Evolutionary conservation across 2,329 filamentous ascomycete species (phyloP).

Genomic region (Colletotrichum kahawae): DNA sequence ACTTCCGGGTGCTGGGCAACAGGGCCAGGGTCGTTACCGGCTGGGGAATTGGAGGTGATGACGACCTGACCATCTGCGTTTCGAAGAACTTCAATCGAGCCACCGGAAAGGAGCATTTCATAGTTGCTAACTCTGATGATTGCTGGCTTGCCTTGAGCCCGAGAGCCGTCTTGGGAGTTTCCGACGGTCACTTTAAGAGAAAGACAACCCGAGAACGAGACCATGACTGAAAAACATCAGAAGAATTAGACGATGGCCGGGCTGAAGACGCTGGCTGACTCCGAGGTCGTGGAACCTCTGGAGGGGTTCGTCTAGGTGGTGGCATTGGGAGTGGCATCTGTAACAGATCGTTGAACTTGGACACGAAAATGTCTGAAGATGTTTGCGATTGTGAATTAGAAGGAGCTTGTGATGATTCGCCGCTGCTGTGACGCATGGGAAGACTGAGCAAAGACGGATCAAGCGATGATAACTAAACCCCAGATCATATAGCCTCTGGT

Average conservation of each 20-base stretch:
- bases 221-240: background rate
- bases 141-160: background rate
- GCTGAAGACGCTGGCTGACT: background rate
- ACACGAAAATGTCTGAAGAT: background rate
- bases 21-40: background rate
- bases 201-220: background rate
- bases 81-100: background rate
- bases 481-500: background rate
- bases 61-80: background rate
- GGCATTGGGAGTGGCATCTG: background rate
- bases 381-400: background rate
- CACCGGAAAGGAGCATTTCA: background rate
- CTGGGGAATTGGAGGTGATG: background rate
- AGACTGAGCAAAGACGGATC: background rate
- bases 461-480: background rate
- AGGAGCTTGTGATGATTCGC: background rate
- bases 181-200: background rate
- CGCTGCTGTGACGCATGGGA: background rate
- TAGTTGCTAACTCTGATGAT: background rate
- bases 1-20: background rate
- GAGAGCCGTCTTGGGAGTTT: background rate
- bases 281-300: background rate
- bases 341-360: background rate
- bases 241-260: background rate
- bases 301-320: background rate